A percentile compares a stretch with the other conserved stretches of the same genome.
Evolutionary conservation across 495 filamentous ascomycete genomes (phyloP).

Genomic region (Xylaria scruposa): DNA sequence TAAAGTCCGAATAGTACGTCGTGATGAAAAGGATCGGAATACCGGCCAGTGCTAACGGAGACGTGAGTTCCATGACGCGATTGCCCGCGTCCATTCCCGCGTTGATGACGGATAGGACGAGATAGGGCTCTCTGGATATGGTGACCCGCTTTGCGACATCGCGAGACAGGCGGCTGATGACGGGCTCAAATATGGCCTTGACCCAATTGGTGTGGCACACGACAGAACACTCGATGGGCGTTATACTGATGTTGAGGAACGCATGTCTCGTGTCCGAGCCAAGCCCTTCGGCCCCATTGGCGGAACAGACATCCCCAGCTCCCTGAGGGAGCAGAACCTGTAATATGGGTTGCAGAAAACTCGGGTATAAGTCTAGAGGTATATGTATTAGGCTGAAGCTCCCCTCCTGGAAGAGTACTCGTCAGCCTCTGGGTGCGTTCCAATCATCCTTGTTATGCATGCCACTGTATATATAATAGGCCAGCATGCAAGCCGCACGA

Average conservation of each 20-base stretch:
- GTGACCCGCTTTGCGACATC: constrained; percentile 61
- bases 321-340: constrained; percentile 72
- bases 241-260: constrained; percentile 93
- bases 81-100: constrained; percentile 93
- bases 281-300: constrained; percentile 48
- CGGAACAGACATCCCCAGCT: constrained; percentile 34
- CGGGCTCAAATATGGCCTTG: constrained; percentile 73
- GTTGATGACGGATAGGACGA: constrained; percentile 85
- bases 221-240: constrained; percentile 90
- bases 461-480: background rate
- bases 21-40: constrained; percentile 99
- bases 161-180: constrained; percentile 60
- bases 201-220: constrained; percentile 81
- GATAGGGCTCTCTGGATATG: constrained; percentile 82
- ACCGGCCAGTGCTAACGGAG: constrained; percentile 86
- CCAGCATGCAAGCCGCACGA: no score
- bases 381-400: constrained; percentile 90
- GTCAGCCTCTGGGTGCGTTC: constrained; percentile 26
- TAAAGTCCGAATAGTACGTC: constrained; percentile 97
- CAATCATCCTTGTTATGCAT: constrained; percentile 18
- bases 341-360: constrained; percentile 83
- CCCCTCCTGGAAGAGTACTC: constrained; percentile 69
- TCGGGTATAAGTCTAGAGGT: constrained; percentile 79
- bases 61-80: constrained; percentile 89
- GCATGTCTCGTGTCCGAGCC: constrained; percentile 64